Evolutionary conservation across 805 yeast genomes (phyloP).

Genomic region (Groenewaldozyma tartarivorans): DNA sequence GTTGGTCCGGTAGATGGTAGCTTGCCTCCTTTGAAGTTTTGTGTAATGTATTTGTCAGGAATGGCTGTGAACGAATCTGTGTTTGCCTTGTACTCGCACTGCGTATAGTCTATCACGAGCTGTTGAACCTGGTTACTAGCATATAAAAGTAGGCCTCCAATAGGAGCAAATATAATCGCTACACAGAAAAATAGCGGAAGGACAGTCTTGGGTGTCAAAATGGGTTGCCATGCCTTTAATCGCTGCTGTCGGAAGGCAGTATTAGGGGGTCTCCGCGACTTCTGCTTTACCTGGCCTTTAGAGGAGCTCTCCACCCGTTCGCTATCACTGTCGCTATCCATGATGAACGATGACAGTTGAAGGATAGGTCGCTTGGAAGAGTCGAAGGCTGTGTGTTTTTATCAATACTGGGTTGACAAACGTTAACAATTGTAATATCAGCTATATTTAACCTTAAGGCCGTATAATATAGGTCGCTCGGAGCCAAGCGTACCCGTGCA

Average conservation of each 20-base stretch:
- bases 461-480: too few relatives aligned
- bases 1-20: conserved; percentile 15
- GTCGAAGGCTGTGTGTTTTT: too few relatives aligned
- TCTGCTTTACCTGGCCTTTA: conserved; percentile 25
- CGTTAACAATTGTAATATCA: too few relatives aligned
- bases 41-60: conserved; percentile 46
- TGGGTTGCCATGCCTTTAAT: conserved; percentile 72
- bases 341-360: background rate
- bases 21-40: conserved; percentile 48
- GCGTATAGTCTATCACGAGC: conserved; percentile 62
- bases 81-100: conserved; percentile 49
- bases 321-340: conserved; percentile 25
- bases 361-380: too few relatives aligned
- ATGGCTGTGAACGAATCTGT: conserved; percentile 36
- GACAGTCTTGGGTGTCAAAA: conserved; percentile 83
- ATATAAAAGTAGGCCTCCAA: conserved; percentile 75
- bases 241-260: conserved; percentile 45
- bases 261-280: conserved; percentile 34
- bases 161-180: conserved; percentile 77
- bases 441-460: too few relatives aligned
- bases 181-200: conserved; percentile 69
- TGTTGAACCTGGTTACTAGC: conserved; percentile 77
- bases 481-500: too few relatives aligned
- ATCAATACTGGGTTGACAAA: too few relatives aligned
- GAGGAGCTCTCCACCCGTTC: conserved; percentile 23